phyloP scores from a whole-genome alignment of 1,139 yeast genomes.

The Pneumocystis sp. region DNA sequence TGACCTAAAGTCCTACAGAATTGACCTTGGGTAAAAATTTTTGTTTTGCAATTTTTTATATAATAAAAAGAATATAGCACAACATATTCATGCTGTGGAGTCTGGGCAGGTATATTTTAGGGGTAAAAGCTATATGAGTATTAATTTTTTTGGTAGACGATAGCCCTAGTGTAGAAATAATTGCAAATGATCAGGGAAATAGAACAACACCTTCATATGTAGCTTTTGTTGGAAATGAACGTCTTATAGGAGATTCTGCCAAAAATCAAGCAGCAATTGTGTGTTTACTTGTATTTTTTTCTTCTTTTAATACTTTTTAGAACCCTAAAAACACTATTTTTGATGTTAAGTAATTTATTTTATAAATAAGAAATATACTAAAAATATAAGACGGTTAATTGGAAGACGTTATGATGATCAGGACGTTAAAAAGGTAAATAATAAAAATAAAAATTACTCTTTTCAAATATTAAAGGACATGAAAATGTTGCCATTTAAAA shows the following conservation, averaged over 20 bases:
- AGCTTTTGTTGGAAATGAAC: constrained; percentile 93
- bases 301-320: constrained; percentile 1
- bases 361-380: not conserved
- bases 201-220: constrained; percentile 97
- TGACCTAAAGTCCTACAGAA: not conserved
- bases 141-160: constrained; percentile 35
- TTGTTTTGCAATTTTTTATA: not conserved
- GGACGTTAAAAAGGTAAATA: constrained; percentile 52
- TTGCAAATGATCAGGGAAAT: constrained; percentile 99
- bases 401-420: constrained; percentile 89
- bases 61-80: constrained; percentile 51
- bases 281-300: not conserved
- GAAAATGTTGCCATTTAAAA: constrained; percentile 96
- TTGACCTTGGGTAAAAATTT: not conserved
- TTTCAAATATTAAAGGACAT: constrained; percentile 35
- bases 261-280: constrained; percentile 91
- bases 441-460: not conserved
- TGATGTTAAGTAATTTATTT: constrained; percentile 49
- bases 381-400: constrained; percentile 50
- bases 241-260: constrained; percentile 98
- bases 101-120: constrained; percentile 6
- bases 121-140: not conserved
- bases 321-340: constrained; percentile 94
- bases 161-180: constrained; percentile 59
- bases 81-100: constrained; percentile 49